Evolutionary conservation across 495 filamentous ascomycete species (phyloP).

Genomic region (Aspergillus bertholletiae): DNA sequence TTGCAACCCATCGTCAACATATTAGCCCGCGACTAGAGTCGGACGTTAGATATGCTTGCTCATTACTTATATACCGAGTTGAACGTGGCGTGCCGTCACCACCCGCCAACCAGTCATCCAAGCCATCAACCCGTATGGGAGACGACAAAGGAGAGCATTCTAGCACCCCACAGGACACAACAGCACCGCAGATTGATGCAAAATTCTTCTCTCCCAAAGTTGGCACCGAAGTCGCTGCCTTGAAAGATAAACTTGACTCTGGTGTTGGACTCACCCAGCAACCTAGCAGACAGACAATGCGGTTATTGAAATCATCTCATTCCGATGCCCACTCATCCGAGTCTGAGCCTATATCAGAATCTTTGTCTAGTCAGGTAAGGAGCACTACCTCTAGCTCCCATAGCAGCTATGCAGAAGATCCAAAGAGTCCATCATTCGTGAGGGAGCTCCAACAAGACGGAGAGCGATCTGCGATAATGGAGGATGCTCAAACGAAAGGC

Average conservation of each 20-base stretch:
- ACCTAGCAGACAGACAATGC: constrained; percentile 19
- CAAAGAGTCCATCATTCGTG: not conserved
- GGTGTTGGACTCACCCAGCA: constrained; percentile 18
- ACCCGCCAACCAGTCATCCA: not conserved
- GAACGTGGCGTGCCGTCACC: constrained; percentile 15
- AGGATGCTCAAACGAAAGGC: constrained; percentile 4
- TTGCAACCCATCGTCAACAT: constrained; percentile 14
- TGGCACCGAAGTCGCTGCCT: constrained; percentile 1
- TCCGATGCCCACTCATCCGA: constrained; percentile 8
- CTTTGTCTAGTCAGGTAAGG: constrained; percentile 7
- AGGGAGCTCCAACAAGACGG: constrained; percentile 2
- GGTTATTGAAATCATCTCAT: constrained; percentile 5
- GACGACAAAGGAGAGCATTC: not conserved
- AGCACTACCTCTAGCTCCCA: constrained; percentile 9
- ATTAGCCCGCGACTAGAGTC: constrained; percentile 15
- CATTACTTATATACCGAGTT: constrained; percentile 19
- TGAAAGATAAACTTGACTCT: constrained; percentile 16
- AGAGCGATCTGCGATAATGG: constrained; percentile 4
- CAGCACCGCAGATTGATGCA: constrained; percentile 7
- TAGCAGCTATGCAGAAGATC: constrained; percentile 1
- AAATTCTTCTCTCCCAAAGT: constrained; percentile 8
- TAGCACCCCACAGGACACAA: not conserved
- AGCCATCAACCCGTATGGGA: not conserved
- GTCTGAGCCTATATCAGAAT: not conserved
- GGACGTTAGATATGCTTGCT: constrained; percentile 16